These are phyloP conservation scores for Aspergillus sclerotiicarbonarius DNA, from an alignment of 495 filamentous ascomycete species.

Conservation along the genomic window DNA sequence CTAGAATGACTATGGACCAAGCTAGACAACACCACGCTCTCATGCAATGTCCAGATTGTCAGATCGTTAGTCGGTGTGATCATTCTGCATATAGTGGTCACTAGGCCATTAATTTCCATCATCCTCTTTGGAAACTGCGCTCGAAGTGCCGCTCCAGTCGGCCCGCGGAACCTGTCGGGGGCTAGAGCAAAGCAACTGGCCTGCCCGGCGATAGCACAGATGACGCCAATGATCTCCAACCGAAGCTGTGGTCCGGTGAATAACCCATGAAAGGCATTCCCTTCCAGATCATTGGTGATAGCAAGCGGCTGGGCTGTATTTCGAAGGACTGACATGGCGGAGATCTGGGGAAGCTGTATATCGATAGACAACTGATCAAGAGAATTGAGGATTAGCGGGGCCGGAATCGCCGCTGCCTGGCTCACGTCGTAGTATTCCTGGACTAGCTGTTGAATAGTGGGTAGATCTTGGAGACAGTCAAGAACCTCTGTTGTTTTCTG, in stretches of 20 bases:
- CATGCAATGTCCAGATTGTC: slow-evolving; percentile 31
- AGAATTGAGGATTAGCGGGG: slow-evolving; percentile 24
- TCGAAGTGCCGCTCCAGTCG: slow-evolving; percentile 4
- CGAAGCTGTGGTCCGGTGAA: slow-evolving; percentile 27
- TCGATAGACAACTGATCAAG: slow-evolving; percentile 17
- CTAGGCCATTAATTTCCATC: slow-evolving; percentile 26
- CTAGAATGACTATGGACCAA: slow-evolving; percentile 29
- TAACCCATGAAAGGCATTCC: slow-evolving; percentile 22
- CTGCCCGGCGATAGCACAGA: slow-evolving; percentile 30
- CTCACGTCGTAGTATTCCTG: slow-evolving; percentile 28
- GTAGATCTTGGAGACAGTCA: slow-evolving; percentile 19
- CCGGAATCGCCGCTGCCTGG: slow-evolving; percentile 25
- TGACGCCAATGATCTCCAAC: slow-evolving; percentile 30
- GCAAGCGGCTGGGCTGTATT: slow-evolving; percentile 26
- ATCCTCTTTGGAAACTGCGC: slow-evolving; percentile 27
- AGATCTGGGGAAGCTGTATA: neutral
- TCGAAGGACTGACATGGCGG: slow-evolving; percentile 20
- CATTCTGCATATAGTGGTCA: slow-evolving; percentile 30
- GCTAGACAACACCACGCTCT: slow-evolving; percentile 26
- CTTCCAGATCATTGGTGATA: slow-evolving; percentile 17
- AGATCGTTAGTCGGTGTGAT: slow-evolving; percentile 34
- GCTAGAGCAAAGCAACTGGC: slow-evolving; percentile 26
- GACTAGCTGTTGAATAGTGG: slow-evolving; percentile 20
- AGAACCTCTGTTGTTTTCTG: slow-evolving; percentile 24
- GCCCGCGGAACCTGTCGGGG: slow-evolving; percentile 11